Percentiles rank a stretch among this genome's conserved stretches.
Conservation (phyloP, 176 grass and related monocot genomes). For the Avena insularis region DNA sequence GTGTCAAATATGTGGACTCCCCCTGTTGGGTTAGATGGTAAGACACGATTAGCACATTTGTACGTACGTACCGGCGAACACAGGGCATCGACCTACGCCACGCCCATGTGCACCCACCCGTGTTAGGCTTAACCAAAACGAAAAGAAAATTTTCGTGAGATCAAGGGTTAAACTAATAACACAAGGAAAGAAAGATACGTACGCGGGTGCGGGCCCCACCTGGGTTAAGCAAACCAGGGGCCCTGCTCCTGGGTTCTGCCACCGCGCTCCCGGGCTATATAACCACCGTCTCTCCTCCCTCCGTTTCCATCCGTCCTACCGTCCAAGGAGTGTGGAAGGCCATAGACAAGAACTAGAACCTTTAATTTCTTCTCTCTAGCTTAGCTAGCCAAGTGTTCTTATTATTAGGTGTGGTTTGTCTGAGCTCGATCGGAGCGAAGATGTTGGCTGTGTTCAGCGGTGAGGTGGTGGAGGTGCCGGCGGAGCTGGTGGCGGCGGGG, state of each 20-base stretch:
- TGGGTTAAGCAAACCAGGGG: background rate
- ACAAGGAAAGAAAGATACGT: background rate
- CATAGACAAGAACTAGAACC: background rate
- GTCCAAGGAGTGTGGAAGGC: slow-evolving; percentile 41
- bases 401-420: background rate
- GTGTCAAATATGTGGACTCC: slow-evolving; percentile 9
- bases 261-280: slow-evolving; percentile 27
- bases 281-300: background rate
- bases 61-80: no score
- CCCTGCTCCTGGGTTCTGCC: background rate
- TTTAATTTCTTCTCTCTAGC: background rate
- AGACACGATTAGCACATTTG: background rate
- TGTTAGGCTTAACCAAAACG: background rate
- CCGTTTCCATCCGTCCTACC: background rate
- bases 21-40: background rate
- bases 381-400: background rate
- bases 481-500: slow-evolving; percentile 87
- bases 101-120: background rate
- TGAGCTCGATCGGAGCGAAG: background rate
- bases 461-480: slow-evolving; percentile 82
- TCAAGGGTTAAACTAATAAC: background rate
- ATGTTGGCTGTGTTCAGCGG: slow-evolving; percentile 97
- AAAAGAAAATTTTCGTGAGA: background rate
- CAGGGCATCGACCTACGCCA: background rate
- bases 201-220: slow-evolving; percentile 19